A percentile compares a stretch with the other conserved stretches of the same genome.
These are phyloP conservation scores for Somion occarium DNA, from an alignment of 1,284 basidiomycete species.

Conservation along the genomic window DNA sequence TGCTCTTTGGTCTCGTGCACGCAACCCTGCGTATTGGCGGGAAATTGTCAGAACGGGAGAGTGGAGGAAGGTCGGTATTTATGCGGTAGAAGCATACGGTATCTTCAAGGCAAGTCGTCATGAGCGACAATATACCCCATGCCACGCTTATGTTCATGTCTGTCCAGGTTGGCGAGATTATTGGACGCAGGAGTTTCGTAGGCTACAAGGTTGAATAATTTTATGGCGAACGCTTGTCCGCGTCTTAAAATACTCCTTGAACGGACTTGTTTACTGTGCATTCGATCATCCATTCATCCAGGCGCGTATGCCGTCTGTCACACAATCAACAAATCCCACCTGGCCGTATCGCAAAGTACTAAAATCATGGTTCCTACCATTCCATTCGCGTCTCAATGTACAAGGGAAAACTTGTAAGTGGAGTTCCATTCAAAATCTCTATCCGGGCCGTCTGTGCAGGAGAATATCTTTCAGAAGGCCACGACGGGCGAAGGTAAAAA, in stretches of 20 bases:
- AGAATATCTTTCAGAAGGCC: background rate
- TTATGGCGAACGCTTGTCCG: background rate
- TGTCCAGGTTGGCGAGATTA: conserved; percentile 83
- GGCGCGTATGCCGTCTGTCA: no score
- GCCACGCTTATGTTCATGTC: background rate
- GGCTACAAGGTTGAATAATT: conserved; percentile 75
- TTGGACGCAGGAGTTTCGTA: conserved; percentile 80
- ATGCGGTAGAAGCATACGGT: conserved; percentile 85
- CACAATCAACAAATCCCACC: no score
- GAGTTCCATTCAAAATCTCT: conserved; percentile 38
- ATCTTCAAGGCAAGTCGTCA: conserved; percentile 74
- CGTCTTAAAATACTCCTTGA: background rate
- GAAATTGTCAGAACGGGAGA: conserved; percentile 69
- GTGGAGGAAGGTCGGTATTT: conserved; percentile 76
- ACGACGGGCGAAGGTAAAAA: background rate
- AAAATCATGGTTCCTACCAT: no score
- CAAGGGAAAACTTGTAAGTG: conserved; percentile 40
- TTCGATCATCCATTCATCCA: conserved; percentile 1
- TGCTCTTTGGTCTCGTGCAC: conserved; percentile 67
- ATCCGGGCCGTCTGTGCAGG: conserved; percentile 35
- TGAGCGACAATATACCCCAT: background rate
- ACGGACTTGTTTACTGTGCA: background rate
- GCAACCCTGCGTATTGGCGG: conserved; percentile 67
- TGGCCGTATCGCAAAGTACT: no score
- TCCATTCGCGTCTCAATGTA: no score